Evolutionary conservation across 441 rosid species (phyloP), one percentile per base, ranked within the genome.

Genomic region (Populus tomentosa): DNA sequence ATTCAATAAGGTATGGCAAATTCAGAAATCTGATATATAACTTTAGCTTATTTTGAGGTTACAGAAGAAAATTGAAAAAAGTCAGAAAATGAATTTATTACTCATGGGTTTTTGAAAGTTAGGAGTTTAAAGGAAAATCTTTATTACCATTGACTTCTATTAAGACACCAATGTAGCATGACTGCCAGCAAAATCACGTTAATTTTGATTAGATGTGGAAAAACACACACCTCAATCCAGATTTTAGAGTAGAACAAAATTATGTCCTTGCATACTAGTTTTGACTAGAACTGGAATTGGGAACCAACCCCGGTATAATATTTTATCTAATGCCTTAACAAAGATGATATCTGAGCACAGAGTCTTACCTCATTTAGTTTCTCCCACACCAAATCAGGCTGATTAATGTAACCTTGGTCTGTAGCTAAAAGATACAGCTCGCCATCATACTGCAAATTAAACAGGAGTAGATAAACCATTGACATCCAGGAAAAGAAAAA

Each of bases 401-500:
- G 97, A 83, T 91, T 92, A 75, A 97, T 78, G 82, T 94, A 94
- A 77, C 98, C 99, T 84, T 94, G 98, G 87, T 97, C 99, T n/a
- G 98, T 94, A 65, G 97, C 99, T 89, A 94, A 83, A 77, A 97
- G 98, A 85, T 97, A 97, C n/a, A 97, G 98, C 77, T 97, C 91
- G 73, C 97, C 92, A 78, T 94, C 90, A 79, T 89, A 97, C 99
- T 94, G 93, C 86, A 88, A 81, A 83, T 26, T 56, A 79, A 69
- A 56, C 9, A 33, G 77, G 67, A 76, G 59, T 62, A n/a, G 33
- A 70, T 70, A 69, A 62, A 78, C 40, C 67, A 18, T 35, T 11
- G 59, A 71, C 64, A 63, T 46, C 38, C 16, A 67, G 59, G 23
- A 74, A 40, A 71, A 10, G 16, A 61, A 61, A 21, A 61, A 10